These are phyloP conservation scores for Bathelium albidoporum DNA, from an alignment of 495 filamentous ascomycete genomes.

Conservation along the genomic window DNA sequence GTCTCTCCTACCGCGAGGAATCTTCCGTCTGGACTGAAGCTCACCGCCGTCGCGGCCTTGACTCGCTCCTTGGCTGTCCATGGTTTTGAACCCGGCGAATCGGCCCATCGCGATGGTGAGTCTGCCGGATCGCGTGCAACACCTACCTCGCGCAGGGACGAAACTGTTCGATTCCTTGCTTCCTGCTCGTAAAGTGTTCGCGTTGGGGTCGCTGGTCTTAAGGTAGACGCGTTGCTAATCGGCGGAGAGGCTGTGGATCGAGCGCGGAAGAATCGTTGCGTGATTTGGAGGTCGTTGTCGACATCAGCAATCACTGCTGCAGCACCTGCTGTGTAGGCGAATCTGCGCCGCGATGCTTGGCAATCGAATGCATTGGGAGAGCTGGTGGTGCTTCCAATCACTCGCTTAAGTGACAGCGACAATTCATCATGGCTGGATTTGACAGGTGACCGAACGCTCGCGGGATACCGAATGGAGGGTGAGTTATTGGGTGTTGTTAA, in stretches of 20 bases:
- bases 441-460: constrained; percentile 43
- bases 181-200: constrained; percentile 21
- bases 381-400: constrained; percentile 79
- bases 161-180: constrained; percentile 44
- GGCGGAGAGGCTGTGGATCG: constrained; percentile 65
- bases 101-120: constrained; percentile 40
- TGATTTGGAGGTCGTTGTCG: constrained; percentile 57
- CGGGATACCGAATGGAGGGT: not conserved
- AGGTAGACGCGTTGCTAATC: constrained; percentile 41
- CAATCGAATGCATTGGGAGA: constrained; percentile 81
- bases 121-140: constrained; percentile 31
- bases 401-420: constrained; percentile 61
- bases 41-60: constrained; percentile 92
- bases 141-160: constrained; percentile 46
- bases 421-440: constrained; percentile 40
- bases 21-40: constrained; percentile 79
- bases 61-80: constrained; percentile 83
- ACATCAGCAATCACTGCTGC: constrained; percentile 84
- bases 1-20: constrained; percentile 93
- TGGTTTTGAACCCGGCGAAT: constrained; percentile 54
- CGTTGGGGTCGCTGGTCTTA: constrained; percentile 53
- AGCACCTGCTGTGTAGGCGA: constrained; percentile 86
- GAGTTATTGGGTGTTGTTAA: not conserved
- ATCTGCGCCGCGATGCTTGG: constrained; percentile 55
- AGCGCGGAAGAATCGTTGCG: constrained; percentile 83